Base-by-base conservation (phyloP, 768 basidiomycete genomes). In the Tricholoma sp. region DNA sequence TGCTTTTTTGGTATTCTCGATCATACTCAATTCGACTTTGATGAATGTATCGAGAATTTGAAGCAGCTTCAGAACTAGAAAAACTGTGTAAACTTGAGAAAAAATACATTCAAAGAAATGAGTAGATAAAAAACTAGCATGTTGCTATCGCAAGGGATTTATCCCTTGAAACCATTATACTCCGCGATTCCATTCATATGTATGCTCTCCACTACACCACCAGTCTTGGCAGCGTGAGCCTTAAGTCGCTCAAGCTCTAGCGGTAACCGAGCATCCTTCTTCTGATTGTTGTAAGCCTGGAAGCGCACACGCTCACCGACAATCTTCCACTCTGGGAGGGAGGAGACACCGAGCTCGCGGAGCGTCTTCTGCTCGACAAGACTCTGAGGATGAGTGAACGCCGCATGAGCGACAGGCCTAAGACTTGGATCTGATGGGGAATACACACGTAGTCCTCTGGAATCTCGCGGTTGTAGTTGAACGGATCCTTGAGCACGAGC, bases 301-400 rank as follows among this genome's bases (percentile, higher is more conserved):
- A 55, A 43, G 31, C 43, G 54, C 16, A 9, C 21, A 18, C 54
- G 54, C 16, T 43, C 32, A 14, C 54, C 54, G 11, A 22, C 31
- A 7, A 55, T 55, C 43, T 47, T 55, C 54, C 54, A 55, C 27
- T 55, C 54, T 10, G 45, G 54, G 35, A 55, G 54, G 19, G 54
- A 55, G 19, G 54, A 46, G 14, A 55, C 54, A 46, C 45, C 54
- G n/a, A 55, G 54, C 8, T 46, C 54, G 5, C 43, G 24, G 16
- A 55, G 43, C 21, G 43, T 55, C 54, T 55, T 55, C 43, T 19
- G 19, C 18, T 55, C 45, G 21, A 43, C 39, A 46, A 55, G 41
- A 22, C 54, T 55, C 39, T 47, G 14, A 18, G n/a, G n/a, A n/a
- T 16, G 39, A 14, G 19, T 14, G 6, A 22, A 27, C 5, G 5